Conservation (phyloP, 805 yeast species). For the Starmerella scarabaei region DNA sequence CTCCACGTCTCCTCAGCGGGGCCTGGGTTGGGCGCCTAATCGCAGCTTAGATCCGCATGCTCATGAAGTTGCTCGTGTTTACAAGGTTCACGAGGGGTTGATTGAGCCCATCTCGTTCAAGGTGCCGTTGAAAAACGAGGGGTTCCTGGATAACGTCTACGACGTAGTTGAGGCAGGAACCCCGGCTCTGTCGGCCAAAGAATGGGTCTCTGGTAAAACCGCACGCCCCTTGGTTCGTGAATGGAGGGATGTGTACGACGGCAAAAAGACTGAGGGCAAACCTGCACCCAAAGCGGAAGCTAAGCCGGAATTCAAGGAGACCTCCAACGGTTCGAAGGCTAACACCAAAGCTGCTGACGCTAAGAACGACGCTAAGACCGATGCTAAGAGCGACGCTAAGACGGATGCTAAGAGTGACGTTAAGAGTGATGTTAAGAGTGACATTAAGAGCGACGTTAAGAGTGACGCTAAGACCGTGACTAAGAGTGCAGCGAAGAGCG, state of each 20-base stretch:
- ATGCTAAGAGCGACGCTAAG: conserved; percentile 11
- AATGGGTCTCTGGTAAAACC: conserved; percentile 66
- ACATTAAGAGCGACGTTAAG: neutral
- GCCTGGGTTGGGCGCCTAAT: conserved; percentile 83
- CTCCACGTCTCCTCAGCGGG: conserved; percentile 89
- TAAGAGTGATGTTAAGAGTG: conserved; percentile 3
- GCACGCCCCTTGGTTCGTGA: conserved; percentile 68
- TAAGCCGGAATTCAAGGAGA: conserved; percentile 18
- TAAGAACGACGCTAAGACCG: conserved; percentile 1
- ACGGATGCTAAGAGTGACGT: conserved; percentile 10
- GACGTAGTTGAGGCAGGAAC: conserved; percentile 77
- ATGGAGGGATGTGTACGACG: conserved; percentile 71
- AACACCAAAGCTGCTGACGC: conserved; percentile 5
- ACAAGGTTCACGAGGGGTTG: conserved; percentile 67
- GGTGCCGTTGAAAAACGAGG: conserved; percentile 89
- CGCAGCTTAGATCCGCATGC: conserved; percentile 63
- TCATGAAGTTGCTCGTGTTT: conserved; percentile 71
- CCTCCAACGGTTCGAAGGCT: neutral
- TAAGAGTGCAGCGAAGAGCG: conserved; percentile 23
- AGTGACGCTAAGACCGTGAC: conserved; percentile 23
- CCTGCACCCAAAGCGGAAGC: conserved; percentile 22
- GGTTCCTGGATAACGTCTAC: conserved; percentile 82
- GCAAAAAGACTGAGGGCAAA: conserved; percentile 37
- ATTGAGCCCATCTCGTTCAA: conserved; percentile 87
- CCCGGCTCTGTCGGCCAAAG: conserved; percentile 67